Conservation (phyloP, 441 rosid species). For the Aquilaria agallochum region DNA sequence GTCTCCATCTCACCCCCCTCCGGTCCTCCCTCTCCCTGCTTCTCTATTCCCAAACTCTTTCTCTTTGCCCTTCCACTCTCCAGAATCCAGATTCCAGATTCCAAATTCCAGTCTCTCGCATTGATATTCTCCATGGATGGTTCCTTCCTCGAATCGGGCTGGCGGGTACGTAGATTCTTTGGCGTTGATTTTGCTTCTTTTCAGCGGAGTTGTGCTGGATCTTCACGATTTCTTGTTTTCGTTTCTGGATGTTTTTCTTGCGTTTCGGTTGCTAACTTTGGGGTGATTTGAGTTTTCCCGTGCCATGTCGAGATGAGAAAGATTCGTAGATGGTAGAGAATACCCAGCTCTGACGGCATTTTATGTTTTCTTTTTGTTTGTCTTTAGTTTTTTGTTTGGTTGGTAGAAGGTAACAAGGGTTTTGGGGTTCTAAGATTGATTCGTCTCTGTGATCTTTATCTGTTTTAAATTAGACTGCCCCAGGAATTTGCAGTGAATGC, state of each 20-base stretch:
- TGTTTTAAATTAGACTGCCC: background rate
- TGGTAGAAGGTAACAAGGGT: slow-evolving; percentile 1
- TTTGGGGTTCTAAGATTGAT: slow-evolving; percentile 3
- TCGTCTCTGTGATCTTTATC: background rate
- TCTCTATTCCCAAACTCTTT: background rate
- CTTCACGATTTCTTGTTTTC: background rate
- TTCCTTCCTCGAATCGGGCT: slow-evolving; percentile 64
- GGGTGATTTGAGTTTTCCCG: background rate
- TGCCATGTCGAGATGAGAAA: background rate
- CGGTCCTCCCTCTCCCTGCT: slow-evolving; percentile 9
- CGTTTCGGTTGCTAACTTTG: background rate
- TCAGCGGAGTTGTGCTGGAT: background rate
- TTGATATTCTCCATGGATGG: slow-evolving; percentile 31
- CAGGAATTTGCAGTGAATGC: too few species aligned
- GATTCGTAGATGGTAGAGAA: background rate
- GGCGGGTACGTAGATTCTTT: slow-evolving; percentile 58
- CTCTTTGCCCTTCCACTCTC: background rate
- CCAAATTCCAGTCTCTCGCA: slow-evolving; percentile 10
- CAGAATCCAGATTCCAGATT: slow-evolving; percentile 5
- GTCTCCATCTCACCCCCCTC: slow-evolving; percentile 23
- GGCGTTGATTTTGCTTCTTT: slow-evolving; percentile 1
- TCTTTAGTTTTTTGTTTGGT: background rate
- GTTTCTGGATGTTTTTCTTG: slow-evolving; percentile 9
- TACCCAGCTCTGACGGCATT: background rate
- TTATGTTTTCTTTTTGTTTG: slow-evolving; percentile 1